Evolutionary conservation across 1,284 basidiomycete genomes (phyloP), one percentile per base, ranked within the genome.

Genomic region (Amylostereum chailletii): DNA sequence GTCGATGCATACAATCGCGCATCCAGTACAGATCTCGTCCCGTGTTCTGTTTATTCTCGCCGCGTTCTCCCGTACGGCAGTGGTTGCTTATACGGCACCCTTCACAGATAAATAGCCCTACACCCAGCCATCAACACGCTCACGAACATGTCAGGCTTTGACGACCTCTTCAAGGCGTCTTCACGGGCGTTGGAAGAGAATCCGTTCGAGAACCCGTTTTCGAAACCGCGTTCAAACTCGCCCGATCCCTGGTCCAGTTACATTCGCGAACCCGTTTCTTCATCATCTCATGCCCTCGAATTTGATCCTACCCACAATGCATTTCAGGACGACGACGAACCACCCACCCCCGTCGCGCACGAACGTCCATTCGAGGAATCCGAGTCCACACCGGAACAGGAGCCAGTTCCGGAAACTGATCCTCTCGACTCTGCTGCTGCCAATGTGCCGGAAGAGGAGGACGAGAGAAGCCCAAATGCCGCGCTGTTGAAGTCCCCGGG

Each of bases 161-260:
- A 90, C 68, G 87, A 90, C 64, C 67, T 90, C 43, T 71, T 90
- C 27, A 71, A 71, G n/a, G 75, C 77, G 47, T 81, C 84, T 32
- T 74, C 76, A 51, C 70, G 67, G 57, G 74, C 71, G 38, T 68
- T 87, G 26, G 81, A 86, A 57, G 75, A 79, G 51, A 90, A 90
- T 57, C 86, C 86, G 0, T 90, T 90, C 55, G 81, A 81, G 45
- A 79, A 88, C 58, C 84, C 86, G 2, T 90, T 89, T 59, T 70
- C 74, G 27, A 75, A 76, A 51, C 62, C 62, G 11, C 75, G 84
- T 45, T 77, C 85, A 29, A 62, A 65, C 57, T 88, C 86, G 19
- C 85, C 85, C 47, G 86, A 90, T 62, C 86, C 87, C 55, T 90
- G 87, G 86, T 50, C 52, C 29, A 54, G 34, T 32, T 51, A 46